These are phyloP conservation scores for Orbilia brochopaga DNA, from an alignment of 2,329 filamentous ascomycete species.

Conservation along the genomic window DNA sequence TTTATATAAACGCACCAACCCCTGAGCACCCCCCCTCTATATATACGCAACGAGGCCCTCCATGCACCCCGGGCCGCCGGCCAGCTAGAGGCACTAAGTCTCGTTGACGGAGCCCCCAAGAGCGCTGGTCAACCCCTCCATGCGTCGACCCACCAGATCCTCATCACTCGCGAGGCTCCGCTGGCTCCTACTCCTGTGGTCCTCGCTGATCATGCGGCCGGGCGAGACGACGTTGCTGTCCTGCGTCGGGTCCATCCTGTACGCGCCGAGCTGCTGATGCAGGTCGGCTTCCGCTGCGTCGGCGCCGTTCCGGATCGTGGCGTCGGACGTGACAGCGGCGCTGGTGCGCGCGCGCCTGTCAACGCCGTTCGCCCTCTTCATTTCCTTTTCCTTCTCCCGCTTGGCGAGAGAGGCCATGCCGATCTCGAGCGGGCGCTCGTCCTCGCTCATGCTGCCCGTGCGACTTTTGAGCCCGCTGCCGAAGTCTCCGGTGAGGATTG, in stretches of 20 bases:
- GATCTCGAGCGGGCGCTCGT: slow-evolving; percentile 83
- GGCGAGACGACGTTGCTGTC: slow-evolving; percentile 35
- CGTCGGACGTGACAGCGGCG: slow-evolving; percentile 16
- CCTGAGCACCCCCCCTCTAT: not conserved
- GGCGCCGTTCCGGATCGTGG: slow-evolving; percentile 23
- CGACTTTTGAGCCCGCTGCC: slow-evolving; percentile 51
- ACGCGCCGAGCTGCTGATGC: slow-evolving; percentile 21
- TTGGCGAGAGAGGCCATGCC: slow-evolving; percentile 63
- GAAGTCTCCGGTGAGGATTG: not conserved
- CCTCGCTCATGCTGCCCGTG: slow-evolving; percentile 74
- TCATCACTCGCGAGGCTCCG: slow-evolving; percentile 65
- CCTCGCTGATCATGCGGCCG: slow-evolving; percentile 36
- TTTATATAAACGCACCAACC: too few species aligned
- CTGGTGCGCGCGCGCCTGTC: slow-evolving; percentile 7
- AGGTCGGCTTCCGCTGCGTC: slow-evolving; percentile 14
- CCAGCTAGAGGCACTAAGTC: slow-evolving; percentile 61
- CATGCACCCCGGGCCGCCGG: slow-evolving; percentile 5
- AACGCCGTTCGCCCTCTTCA: slow-evolving; percentile 25
- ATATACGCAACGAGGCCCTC: not conserved
- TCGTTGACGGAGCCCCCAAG: slow-evolving; percentile 59
- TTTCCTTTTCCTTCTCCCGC: slow-evolving; percentile 52
- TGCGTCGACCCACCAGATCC: slow-evolving; percentile 64
- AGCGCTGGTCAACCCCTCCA: slow-evolving; percentile 60
- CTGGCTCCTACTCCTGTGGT: slow-evolving; percentile 60
- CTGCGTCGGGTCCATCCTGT: slow-evolving; percentile 34